Evolutionary conservation across 1,139 yeast species (phyloP), one percentile per base, ranked within the genome.

Genomic region (Debaryomyces psychrophilus): DNA sequence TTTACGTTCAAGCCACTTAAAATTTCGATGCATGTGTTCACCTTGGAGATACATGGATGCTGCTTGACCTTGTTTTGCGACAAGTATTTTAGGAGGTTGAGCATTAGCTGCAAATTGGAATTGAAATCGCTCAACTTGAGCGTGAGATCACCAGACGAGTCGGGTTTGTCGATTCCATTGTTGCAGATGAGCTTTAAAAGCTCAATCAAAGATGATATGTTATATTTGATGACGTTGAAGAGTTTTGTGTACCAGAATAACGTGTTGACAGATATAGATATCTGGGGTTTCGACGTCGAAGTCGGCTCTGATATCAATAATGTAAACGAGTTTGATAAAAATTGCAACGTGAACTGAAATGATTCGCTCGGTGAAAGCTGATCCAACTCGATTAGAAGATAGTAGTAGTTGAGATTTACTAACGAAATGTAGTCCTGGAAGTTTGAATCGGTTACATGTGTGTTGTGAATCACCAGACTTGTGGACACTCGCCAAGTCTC

Each of bases 301-400:
- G 28, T 8, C 12, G 29, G 31, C 25, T 65, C 67, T n/a, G 61
- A 52, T 8, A 68, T 53, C n/a, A 71, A 54, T 41, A 73, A 61
- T 7, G 75, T 64, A 52, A 73, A 73, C 20, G 73, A 71, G 51
- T 70, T 71, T 28, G 74, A 70, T 37, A 73, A 58, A 48, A 71
- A 75, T 48, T 73, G 77, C 25, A 73, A 60, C 4, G 76, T 68
- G 54, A 72, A 73, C 51, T 73, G 78, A 35, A 67, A 64, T 43
- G 71, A 65, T 47, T 71, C 71, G 15, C 69, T 64, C 3, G 66
- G 50, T 2, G 76, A 69, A 4, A 73, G 49, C 53, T 71, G 77
- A 55, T 74, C 79, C 25, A 74, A 51, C 52, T 73, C 79, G 18
- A 73, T 67, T 40, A 68, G 59, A 26, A 73, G 55, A 50, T 69